Evolutionary conservation across 768 basidiomycete genomes (phyloP).

Genomic region (Brasilioporus rufonigricans): DNA sequence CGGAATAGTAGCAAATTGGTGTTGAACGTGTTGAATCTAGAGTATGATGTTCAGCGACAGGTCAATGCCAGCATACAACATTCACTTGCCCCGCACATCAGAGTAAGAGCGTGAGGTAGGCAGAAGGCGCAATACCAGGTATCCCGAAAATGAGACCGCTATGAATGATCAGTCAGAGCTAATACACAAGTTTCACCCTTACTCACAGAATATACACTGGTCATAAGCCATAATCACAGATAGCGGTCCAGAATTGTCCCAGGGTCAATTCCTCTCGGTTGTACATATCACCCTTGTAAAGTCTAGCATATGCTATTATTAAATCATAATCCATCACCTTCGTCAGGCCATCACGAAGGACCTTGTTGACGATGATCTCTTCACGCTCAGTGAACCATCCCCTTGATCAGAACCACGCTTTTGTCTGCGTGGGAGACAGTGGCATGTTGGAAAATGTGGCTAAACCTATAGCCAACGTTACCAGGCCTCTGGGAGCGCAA

Average conservation of each 20-base stretch:
- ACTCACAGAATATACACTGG: constrained; percentile 54
- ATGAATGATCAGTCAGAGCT: neutral
- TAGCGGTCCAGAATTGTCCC: constrained; percentile 48
- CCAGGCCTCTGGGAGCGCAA: constrained; percentile 15
- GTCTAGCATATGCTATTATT: too few relatives aligned
- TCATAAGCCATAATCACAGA: constrained; percentile 66
- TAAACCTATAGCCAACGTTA: constrained; percentile 53
- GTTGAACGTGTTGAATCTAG: too few relatives aligned
- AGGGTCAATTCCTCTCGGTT: constrained; percentile 59
- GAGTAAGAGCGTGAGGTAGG: constrained; percentile 60
- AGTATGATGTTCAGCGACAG: neutral
- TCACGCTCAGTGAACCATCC: constrained; percentile 66
- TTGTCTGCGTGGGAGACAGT: constrained; percentile 57
- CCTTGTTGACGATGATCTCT: constrained; percentile 53
- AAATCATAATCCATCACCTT: constrained; percentile 49
- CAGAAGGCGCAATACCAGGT: constrained; percentile 33
- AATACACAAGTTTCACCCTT: neutral
- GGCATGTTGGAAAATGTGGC: constrained; percentile 59
- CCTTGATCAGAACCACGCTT: constrained; percentile 54
- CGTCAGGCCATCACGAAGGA: constrained; percentile 63
- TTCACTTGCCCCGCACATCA: constrained; percentile 45
- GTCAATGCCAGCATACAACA: neutral
- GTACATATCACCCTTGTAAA: constrained; percentile 49
- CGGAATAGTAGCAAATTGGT: too few relatives aligned
- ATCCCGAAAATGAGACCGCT: constrained; percentile 51